These are phyloP conservation scores for Dunaliella sp. DNA, from an alignment of 139 green algal species.

Conservation along the genomic window DNA sequence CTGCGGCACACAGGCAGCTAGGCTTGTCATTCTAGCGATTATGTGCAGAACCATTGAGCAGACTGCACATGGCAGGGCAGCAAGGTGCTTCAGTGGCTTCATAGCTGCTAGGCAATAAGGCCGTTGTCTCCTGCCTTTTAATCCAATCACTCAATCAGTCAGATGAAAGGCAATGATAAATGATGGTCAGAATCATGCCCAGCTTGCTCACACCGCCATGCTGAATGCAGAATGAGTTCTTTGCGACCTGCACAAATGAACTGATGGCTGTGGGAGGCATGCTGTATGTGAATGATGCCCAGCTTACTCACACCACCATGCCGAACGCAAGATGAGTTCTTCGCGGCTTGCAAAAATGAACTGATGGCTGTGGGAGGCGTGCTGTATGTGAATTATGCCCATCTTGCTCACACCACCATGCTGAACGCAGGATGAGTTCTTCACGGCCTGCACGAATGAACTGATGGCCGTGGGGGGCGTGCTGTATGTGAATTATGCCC, in stretches of 20 bases:
- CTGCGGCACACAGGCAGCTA: no score
- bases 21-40: no score
- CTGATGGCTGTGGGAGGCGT: constrained; percentile 54
- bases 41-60: no score
- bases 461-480: constrained; percentile 54
- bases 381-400: constrained; percentile 45
- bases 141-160: no score
- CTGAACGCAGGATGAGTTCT: constrained; percentile 46
- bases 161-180: no score
- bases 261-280: constrained; percentile 54
- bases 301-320: no score
- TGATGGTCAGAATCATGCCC: no score
- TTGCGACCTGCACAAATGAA: constrained; percentile 36
- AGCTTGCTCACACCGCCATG: no score
- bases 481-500: constrained; percentile 46
- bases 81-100: no score
- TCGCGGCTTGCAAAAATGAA: constrained; percentile 36
- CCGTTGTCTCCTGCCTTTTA: not conserved
- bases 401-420: no score
- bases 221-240: constrained; percentile 46
- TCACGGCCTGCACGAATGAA: constrained; percentile 37
- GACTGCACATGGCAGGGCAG: no score
- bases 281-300: no score
- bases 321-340: constrained; percentile 46
- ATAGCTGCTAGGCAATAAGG: not conserved